Base-by-base conservation (phyloP, 2,329 filamentous ascomycete genomes). In the Calycina marina region DNA sequence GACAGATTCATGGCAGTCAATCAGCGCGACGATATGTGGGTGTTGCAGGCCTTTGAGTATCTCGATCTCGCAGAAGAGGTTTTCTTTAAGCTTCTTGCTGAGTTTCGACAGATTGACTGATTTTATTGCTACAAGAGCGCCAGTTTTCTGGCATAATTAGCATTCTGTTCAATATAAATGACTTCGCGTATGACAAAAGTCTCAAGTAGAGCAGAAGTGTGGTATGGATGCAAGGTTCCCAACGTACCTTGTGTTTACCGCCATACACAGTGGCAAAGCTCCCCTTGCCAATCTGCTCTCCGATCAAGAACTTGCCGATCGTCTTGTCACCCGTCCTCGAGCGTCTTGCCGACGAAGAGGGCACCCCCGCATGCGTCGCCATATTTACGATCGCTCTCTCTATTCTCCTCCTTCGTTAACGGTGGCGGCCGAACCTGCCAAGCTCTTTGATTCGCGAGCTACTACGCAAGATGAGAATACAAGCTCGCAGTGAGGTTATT, bases 191-290 rank as follows among this genome's bases (percentile, higher is more conserved):
- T 14, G 22, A 30, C 36, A 32, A 45, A 32, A 45, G 42, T 13
- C 14, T n/a, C 6, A 16, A 20, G 17, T 12, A 15, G 30, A 26
- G 26, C 8, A 25, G 25, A 30, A 15, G n/a, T 18, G 14, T 13
- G 13, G n/a, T 6, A 18, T n/a, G 12, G 3, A 13, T 18, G 25
- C 5, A 26, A 31, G 28, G 34, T 31, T 25, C 24, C 24, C 14
- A 24, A 60, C 76, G 59, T 61, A 93, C 85, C 61, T 79, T 79
- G 59, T 92, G 82, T 47, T 76, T 74, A 42, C 82, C 85, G 54
- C 80, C 73, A 56, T 90, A 96, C 44, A 98, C 90, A 45, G 85
- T 85, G 44, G 90, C 90, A 63, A 96, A 98, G 62, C 90, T 96
- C 41, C 90, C 90, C 61, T 90, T 90, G 42, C 90, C 90, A 54